A percentile compares a stretch with the other conserved stretches of the same genome.
Conservation (phyloP, 305 asterid species). For the Fraxinus latifolia region DNA sequence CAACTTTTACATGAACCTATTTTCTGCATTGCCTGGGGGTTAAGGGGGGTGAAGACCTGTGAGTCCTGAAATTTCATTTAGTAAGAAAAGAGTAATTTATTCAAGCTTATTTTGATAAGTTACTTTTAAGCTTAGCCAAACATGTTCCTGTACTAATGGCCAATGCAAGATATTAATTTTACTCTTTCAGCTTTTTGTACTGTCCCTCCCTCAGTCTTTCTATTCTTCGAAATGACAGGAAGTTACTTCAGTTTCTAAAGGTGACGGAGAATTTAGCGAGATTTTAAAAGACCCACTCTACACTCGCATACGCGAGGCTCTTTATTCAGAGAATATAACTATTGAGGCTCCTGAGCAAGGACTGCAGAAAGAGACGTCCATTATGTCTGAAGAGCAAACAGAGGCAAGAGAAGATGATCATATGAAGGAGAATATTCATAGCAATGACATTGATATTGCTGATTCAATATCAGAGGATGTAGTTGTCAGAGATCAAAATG, state of each 20-base stretch:
- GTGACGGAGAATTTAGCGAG: conserved; percentile 45
- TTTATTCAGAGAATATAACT: conserved; percentile 34
- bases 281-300: conserved; percentile 60
- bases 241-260: conserved; percentile 65
- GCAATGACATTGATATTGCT: background rate
- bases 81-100: background rate
- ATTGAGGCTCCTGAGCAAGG: conserved; percentile 25
- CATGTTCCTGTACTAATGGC: background rate
- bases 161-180: background rate
- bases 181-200: background rate
- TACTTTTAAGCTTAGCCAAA: background rate
- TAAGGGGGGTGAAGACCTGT: background rate
- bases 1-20: background rate
- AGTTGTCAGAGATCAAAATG: conserved; percentile 17
- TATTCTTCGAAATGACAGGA: conserved; percentile 40
- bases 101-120: background rate
- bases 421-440: conserved; percentile 12
- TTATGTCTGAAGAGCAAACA: conserved; percentile 28
- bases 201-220: background rate
- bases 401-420: conserved; percentile 20
- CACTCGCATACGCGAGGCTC: conserved; percentile 50
- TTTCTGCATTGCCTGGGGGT: background rate
- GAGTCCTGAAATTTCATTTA: background rate
- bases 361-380: conserved; percentile 12
- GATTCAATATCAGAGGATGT: conserved; percentile 21